phyloP scores from a whole-genome alignment of 2,329 filamentous ascomycete genomes.

The Fusarium veterinarium region DNA sequence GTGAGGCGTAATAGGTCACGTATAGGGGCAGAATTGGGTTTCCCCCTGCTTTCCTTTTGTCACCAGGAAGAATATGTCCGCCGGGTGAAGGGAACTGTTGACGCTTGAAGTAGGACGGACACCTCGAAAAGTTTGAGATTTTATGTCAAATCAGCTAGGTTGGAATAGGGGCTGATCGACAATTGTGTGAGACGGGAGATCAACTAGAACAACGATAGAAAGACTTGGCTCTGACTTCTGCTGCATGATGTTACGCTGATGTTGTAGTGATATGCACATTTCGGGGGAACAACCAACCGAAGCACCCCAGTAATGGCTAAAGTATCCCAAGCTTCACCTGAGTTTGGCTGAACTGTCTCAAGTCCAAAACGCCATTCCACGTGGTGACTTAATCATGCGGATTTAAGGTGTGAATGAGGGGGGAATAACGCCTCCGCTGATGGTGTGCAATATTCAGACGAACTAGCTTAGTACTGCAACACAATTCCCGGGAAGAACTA shows the following conservation, averaged over 20 bases:
- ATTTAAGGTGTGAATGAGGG: background rate
- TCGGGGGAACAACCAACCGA: background rate
- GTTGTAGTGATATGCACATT: background rate
- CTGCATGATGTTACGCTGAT: background rate
- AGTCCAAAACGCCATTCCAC: background rate
- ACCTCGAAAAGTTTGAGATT: background rate
- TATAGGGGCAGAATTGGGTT: background rate
- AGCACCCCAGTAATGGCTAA: background rate
- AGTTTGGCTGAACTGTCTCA: background rate
- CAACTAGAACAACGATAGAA: background rate
- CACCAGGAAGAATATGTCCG: background rate
- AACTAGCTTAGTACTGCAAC: background rate
- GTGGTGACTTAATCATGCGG: background rate
- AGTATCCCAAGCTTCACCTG: background rate
- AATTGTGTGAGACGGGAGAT: background rate
- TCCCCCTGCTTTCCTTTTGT: background rate
- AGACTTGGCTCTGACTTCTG: background rate
- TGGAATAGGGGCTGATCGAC: background rate
- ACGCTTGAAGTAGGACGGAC: background rate
- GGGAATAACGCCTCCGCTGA: background rate
- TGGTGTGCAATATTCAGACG: background rate
- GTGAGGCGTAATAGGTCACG: background rate
- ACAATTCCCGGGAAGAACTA: background rate
- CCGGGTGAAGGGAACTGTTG: background rate
- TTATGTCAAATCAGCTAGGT: background rate